Base-by-base conservation (phyloP, 2,329 filamentous ascomycete genomes). In the Hymenoscyphus salicellus region DNA sequence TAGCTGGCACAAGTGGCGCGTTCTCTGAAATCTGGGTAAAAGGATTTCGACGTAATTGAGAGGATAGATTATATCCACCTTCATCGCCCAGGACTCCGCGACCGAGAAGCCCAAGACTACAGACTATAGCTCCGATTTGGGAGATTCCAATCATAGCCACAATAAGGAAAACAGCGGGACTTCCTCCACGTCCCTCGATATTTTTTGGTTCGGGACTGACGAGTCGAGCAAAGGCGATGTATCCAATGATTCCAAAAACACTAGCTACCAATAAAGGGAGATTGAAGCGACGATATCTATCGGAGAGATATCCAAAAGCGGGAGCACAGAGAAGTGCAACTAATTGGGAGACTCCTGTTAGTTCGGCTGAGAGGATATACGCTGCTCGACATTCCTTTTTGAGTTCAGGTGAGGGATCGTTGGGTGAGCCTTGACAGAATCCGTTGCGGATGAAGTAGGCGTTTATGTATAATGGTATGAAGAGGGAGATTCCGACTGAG, bases 81-180 rank as follows among this genome's bases (percentile, higher is more conserved):
- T 79, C 78, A 64, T 79, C 79, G 70, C 77, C 77, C 59, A 96
- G 81, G 26, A 98, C 89, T 3, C 93, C 93, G 17, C 87, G 87
- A 43, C 92, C 92, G 2, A 99, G 83, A 0, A 95, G 86, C 0
- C 91, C 93, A n/a, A 99, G 84, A 69, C 92, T 96, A 79, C 93
- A 97, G 0, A 99, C 95, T 65, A 99, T 98, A 11, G 93, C 90
- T 1, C 94, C 95, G 67, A 99, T 98, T 77, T 99, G 95, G 72
- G 92, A 96, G 73, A 97, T 86, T 16, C 95, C 95, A 46, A 98
- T 86, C 20, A 97, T 79, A 0, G 89, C 86, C 52, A 93, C 92
- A 17, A 94, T 84, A 14, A 93, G 69, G 74, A 96, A 93, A 17
- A 97, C 87, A 11, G 79, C 81, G 0, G 86, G 83, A 38, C 82